Evolutionary conservation across 2,329 filamentous ascomycete genomes (phyloP), one percentile per base, ranked within the genome.

Genomic region (Annulohypoxylon truncatum): DNA sequence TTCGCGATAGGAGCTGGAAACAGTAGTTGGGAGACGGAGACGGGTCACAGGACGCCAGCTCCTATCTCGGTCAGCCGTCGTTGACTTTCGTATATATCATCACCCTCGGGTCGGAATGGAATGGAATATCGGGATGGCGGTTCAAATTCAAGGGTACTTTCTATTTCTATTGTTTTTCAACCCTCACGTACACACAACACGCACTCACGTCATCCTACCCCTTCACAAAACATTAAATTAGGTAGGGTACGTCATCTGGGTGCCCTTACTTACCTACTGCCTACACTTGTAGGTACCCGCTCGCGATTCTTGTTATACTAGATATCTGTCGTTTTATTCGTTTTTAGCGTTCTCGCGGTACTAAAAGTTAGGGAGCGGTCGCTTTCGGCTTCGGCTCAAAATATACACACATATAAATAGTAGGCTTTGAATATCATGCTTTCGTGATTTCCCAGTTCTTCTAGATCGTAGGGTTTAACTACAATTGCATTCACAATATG

Each of bases 311-410:
- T 55, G 42, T 63, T 42, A 22, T 38, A 12, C 18, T 42, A 42
- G 38, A 20, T 53, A 42, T 54, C 64, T 50, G 12, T 64, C 47
- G 40, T 38, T 46, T 62, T 64, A 46, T 9, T 64, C 47, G 40
- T 38, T 46, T 62, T 64, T 61, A 64, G 64, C 64, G 57, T 61
- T 24, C 42, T 15, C 24, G 44, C 44, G 42, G 38, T 35, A 42
- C 20, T 22, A 46, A 55, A 65, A 65, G 38, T 20, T 48, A 31
- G 42, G 48, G 35, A 51, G 65, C 57, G 61, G 53, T 62, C 65
- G 28, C 51, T 65, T 63, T 56, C 12, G 38, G 38, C 64, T 61
- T 57, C 9, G 22, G 44, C 29, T 55, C 24, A 7, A 38, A 38
- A 15, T 50, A 18, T n/a, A 51, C 10, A 46, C 31, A 24, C 24